Evolutionary conservation across 2,329 filamentous ascomycete genomes (phyloP).

Genomic region (Aschersonia sp.): DNA sequence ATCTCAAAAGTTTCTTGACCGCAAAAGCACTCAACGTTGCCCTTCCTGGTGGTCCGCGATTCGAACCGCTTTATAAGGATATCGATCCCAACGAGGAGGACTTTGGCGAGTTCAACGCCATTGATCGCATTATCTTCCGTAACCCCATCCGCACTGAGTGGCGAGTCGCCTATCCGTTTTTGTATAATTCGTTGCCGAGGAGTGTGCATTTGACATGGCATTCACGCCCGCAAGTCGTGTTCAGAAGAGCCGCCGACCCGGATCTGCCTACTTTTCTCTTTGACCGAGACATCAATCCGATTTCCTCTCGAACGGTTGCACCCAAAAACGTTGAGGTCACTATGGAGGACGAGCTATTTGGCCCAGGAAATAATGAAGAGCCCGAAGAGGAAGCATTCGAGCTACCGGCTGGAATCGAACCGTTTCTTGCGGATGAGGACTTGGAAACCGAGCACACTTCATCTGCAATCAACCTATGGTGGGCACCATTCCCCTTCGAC

Average conservation of each 20-base stretch:
- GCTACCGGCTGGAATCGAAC: constrained; percentile 64
- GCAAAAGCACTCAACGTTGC: constrained; percentile 96
- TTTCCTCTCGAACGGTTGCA: constrained; percentile 85
- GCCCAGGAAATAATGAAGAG: constrained; percentile 58
- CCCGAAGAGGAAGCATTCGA: constrained; percentile 72
- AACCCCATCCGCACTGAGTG: constrained; percentile 91
- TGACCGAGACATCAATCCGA: constrained; percentile 93
- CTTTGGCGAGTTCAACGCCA: constrained; percentile 98
- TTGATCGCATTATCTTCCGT: constrained; percentile 97
- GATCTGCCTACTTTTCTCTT: constrained; percentile 94
- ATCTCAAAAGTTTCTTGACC: constrained; percentile 85
- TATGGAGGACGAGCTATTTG: constrained; percentile 90
- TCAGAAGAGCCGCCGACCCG: constrained; percentile 73
- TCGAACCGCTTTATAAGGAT: constrained; percentile 95
- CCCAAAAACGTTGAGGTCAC: constrained; percentile 86
- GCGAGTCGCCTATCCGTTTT: constrained; percentile 80
- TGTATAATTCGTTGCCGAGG: constrained; percentile 91
- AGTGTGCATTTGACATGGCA: constrained; percentile 92
- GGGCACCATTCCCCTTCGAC: constrained; percentile 95
- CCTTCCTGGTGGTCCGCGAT: constrained; percentile 90
- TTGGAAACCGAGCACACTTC: constrained; percentile 81
- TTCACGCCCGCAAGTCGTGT: constrained; percentile 85
- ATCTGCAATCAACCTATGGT: constrained; percentile 88
- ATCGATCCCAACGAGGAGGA: constrained; percentile 98
- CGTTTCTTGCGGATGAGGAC: constrained; percentile 81